Conservation (phyloP, 2,329 filamentous ascomycete species). For the Aschersonia sp. region DNA sequence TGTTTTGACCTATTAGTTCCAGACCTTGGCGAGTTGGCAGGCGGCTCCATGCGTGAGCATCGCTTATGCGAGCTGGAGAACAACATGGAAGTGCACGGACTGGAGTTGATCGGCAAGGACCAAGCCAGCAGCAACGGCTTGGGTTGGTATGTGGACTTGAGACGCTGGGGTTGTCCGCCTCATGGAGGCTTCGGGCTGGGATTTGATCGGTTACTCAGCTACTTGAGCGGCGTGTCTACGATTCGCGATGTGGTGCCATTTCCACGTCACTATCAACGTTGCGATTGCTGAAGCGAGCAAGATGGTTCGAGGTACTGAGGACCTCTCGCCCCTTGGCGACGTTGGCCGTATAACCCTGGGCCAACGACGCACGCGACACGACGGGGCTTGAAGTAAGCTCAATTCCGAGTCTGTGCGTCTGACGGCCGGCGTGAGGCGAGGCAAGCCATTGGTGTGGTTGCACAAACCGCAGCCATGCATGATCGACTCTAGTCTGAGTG, state of each 20-base stretch:
- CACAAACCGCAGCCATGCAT: background rate
- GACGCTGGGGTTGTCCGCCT: conserved; percentile 80
- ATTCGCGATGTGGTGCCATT: conserved; percentile 79
- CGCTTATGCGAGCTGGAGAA: conserved; percentile 50
- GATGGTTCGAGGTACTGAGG: too few species aligned
- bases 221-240: conserved; percentile 67
- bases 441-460: background rate
- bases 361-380: too few species aligned
- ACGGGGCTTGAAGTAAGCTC: background rate
- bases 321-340: too few species aligned
- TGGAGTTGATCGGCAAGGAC: conserved; percentile 27
- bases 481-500: background rate
- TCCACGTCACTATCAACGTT: conserved; percentile 56
- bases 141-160: conserved; percentile 79
- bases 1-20: conserved; percentile 87
- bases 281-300: conserved; percentile 33
- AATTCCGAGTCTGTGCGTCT: background rate
- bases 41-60: conserved; percentile 82
- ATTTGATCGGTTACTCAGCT: conserved; percentile 75
- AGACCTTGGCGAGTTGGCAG: conserved; percentile 73
- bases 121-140: conserved; percentile 24
- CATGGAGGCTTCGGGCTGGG: conserved; percentile 87
- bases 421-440: conserved; percentile 1
- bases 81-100: conserved; percentile 56
- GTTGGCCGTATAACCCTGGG: too few species aligned